A percentile compares a stretch with the other conserved stretches of the same genome.
Evolutionary conservation across 768 basidiomycete species (phyloP).

Genomic region (Bullera alba): DNA sequence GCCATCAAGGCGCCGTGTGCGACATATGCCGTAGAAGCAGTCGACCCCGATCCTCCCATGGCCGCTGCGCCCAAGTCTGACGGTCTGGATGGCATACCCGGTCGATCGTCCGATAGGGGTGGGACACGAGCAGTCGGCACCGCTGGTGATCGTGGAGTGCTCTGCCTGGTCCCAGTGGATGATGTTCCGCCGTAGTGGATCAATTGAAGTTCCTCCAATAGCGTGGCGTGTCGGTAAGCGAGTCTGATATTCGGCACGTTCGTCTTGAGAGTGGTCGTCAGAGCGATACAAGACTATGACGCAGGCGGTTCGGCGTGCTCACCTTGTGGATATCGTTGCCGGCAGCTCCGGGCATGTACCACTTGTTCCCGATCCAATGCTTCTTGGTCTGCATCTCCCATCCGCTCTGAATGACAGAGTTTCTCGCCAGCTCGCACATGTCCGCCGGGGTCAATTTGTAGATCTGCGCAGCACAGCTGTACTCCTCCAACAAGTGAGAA

Average conservation of each 20-base stretch:
- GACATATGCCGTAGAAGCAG: conserved; percentile 1
- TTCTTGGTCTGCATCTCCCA: conserved; percentile 98
- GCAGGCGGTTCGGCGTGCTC: conserved; percentile 9
- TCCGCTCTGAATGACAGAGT: conserved; percentile 91
- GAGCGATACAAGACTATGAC: neutral
- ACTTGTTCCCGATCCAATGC: conserved; percentile 67
- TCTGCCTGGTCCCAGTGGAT: conserved; percentile 14
- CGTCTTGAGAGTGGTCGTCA: conserved; percentile 51
- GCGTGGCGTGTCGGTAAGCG: conserved; percentile 81
- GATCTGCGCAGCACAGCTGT: conserved; percentile 96
- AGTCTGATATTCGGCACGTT: conserved; percentile 90
- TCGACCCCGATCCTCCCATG: conserved; percentile 24
- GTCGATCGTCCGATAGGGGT: conserved; percentile 3
- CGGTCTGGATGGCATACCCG: conserved; percentile 10
- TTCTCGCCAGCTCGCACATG: conserved; percentile 93
- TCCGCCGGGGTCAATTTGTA: conserved; percentile 78
- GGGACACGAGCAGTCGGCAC: conserved; percentile 2
- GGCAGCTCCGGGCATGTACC: conserved; percentile 85
- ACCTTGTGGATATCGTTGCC: conserved; percentile 98
- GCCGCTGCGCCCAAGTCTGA: conserved; percentile 39
- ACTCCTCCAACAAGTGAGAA: conserved; percentile 69
- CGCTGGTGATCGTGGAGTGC: neutral
- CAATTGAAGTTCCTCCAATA: conserved; percentile 66
- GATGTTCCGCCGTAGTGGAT: conserved; percentile 34
- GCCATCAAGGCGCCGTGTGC: conserved; percentile 3